Conservation (phyloP, 2,329 filamentous ascomycete species). For the Stemphylium vesicarium region DNA sequence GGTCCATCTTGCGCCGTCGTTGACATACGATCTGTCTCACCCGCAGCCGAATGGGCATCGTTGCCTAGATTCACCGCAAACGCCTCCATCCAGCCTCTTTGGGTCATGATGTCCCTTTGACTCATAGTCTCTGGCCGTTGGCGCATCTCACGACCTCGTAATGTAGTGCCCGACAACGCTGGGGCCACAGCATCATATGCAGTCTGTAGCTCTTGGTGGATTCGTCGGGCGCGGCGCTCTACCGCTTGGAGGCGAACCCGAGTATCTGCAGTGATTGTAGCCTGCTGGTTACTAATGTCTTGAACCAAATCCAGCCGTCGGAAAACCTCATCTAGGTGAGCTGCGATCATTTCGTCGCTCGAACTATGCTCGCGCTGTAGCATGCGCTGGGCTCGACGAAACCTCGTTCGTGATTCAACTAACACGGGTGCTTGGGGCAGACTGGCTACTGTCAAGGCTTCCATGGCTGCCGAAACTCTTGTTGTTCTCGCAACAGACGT, state of each 20-base stretch:
- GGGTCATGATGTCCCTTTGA: no score
- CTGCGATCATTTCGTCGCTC: not conserved
- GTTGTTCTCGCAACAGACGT: not conserved
- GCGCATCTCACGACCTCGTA: no score
- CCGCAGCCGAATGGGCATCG: no score
- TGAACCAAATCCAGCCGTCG: not conserved
- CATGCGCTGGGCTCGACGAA: not conserved
- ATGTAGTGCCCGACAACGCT: no score
- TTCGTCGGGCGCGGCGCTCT: not conserved
- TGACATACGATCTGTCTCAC: no score
- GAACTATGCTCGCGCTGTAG: not conserved
- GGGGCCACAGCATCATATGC: no score
- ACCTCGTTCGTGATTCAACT: not conserved
- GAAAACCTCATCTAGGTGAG: not conserved
- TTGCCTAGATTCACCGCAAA: no score
- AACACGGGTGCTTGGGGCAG: not conserved
- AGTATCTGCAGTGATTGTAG: not conserved
- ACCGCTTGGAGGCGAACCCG: conserved; percentile 1
- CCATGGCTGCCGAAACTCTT: conserved; percentile 4
- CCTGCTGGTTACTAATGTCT: not conserved
- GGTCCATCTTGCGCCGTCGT: no score
- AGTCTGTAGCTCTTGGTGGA: not conserved
- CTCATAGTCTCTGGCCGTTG: no score
- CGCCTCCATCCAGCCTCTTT: no score
- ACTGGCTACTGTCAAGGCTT: not conserved